phyloP scores from a whole-genome alignment of 2,329 filamentous ascomycete genomes.

The Xylariaceae sp. region DNA sequence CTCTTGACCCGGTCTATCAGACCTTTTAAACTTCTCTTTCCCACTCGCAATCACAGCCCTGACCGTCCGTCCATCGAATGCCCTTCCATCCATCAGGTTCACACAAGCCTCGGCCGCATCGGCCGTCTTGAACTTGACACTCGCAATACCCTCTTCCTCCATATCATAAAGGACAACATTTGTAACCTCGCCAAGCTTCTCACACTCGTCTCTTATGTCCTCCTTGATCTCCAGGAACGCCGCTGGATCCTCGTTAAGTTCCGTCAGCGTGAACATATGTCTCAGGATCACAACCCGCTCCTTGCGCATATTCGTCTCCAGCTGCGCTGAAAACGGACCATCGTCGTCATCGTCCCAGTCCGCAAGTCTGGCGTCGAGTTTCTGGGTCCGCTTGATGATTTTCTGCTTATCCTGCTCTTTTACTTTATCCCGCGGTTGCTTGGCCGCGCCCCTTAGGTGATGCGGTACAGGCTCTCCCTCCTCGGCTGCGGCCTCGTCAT shows the following conservation, averaged over 20 bases:
- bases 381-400: slow-evolving; percentile 87
- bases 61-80: slow-evolving; percentile 70
- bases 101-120: slow-evolving; percentile 73
- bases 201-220: slow-evolving; percentile 87
- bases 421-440: slow-evolving; percentile 45
- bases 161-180: slow-evolving; percentile 89
- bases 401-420: slow-evolving; percentile 75
- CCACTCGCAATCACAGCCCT: slow-evolving; percentile 70
- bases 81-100: slow-evolving; percentile 73
- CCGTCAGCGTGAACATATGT: slow-evolving; percentile 86
- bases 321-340: slow-evolving; percentile 45
- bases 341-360: slow-evolving; percentile 91
- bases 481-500: slow-evolving; percentile 8
- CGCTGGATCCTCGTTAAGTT: slow-evolving; percentile 80
- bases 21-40: slow-evolving; percentile 70
- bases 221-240: slow-evolving; percentile 89
- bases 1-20: slow-evolving; percentile 48
- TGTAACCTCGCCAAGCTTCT: slow-evolving; percentile 81
- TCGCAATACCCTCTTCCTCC: slow-evolving; percentile 80
- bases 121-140: slow-evolving; percentile 73
- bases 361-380: slow-evolving; percentile 84
- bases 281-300: slow-evolving; percentile 85
- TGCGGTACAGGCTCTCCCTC: slow-evolving; percentile 10
- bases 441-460: slow-evolving; percentile 43
- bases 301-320: slow-evolving; percentile 54